phyloP scores from a whole-genome alignment of 768 basidiomycete genomes.

The Dictyophora rubrovolvata region DNA sequence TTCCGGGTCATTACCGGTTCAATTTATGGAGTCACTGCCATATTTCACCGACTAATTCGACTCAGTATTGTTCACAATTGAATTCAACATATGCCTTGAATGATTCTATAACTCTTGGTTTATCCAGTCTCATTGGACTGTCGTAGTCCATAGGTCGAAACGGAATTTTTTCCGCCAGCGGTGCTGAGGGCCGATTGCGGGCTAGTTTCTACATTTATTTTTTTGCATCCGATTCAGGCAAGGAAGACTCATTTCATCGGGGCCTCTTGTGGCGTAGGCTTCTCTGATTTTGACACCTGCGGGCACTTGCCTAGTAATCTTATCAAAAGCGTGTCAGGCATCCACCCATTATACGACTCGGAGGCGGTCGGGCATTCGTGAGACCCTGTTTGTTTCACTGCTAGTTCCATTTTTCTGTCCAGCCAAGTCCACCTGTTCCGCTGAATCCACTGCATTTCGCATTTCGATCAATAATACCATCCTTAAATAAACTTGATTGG shows the following conservation, averaged over 20 bases:
- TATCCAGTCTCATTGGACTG: too few species aligned
- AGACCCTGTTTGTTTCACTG: too few species aligned
- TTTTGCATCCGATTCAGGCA: neutral
- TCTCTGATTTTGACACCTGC: neutral
- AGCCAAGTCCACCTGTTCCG: neutral
- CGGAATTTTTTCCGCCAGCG: too few species aligned
- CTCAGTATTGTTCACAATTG: neutral
- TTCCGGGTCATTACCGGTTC: neutral
- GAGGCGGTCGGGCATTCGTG: too few species aligned
- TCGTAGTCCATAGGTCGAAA: too few species aligned
- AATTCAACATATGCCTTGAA: too few species aligned
- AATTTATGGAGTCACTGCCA: neutral
- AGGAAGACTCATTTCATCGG: neutral
- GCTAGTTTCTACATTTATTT: too few species aligned
- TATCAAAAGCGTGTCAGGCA: neutral
- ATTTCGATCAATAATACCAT: too few species aligned
- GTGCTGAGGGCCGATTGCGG: too few species aligned
- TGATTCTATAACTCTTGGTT: too few species aligned
- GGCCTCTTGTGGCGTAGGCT: neutral
- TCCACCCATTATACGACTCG: neutral
- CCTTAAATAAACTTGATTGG: neutral
- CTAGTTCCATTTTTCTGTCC: too few species aligned
- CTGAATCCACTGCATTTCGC: neutral
- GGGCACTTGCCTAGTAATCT: neutral
- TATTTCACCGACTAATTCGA: neutral